Evolutionary conservation across 345 rosid genomes (phyloP).

Genomic region (Psidium friedrichsthalianum): DNA sequence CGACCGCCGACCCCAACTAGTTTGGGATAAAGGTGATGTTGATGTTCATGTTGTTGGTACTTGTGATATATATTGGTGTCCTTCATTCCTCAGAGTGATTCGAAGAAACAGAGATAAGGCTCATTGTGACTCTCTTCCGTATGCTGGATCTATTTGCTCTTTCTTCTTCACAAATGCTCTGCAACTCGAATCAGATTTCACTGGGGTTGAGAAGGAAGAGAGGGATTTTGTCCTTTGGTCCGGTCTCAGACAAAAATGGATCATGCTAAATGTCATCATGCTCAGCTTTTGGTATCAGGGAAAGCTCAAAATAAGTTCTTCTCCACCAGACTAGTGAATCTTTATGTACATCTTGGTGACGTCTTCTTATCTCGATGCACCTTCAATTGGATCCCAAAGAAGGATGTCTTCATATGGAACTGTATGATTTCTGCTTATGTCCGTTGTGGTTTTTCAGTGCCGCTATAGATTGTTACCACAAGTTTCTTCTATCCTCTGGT

Average conservation of each 20-base stretch:
- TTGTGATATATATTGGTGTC: not conserved
- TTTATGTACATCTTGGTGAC: slow-evolving; percentile 9
- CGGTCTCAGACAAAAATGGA: slow-evolving; percentile 2
- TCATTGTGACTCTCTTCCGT: not conserved
- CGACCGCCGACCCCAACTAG: too few species aligned
- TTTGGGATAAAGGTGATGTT: too few species aligned
- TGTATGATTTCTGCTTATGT: slow-evolving; percentile 12
- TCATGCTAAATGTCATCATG: slow-evolving; percentile 8
- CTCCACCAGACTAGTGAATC: slow-evolving; percentile 12
- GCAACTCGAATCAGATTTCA: not conserved
- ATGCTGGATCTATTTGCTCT: not conserved
- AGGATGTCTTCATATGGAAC: slow-evolving; percentile 8
- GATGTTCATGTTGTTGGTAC: not conserved
- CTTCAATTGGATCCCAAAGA: slow-evolving; percentile 1
- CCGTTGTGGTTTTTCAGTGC: not conserved
- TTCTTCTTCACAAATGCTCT: slow-evolving; percentile 1
- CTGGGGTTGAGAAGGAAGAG: not conserved
- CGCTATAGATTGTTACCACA: slow-evolving; percentile 1
- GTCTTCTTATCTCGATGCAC: slow-evolving; percentile 1
- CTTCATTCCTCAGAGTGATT: not conserved
- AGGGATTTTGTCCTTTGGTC: slow-evolving; percentile 1
- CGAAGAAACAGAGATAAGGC: not conserved
- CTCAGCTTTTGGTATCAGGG: slow-evolving; percentile 7
- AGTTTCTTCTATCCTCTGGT: slow-evolving; percentile 3
- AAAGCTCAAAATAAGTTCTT: not conserved